Base-by-base conservation (phyloP, 2,329 filamentous ascomycete genomes). In the Fusarium austroafricanum region DNA sequence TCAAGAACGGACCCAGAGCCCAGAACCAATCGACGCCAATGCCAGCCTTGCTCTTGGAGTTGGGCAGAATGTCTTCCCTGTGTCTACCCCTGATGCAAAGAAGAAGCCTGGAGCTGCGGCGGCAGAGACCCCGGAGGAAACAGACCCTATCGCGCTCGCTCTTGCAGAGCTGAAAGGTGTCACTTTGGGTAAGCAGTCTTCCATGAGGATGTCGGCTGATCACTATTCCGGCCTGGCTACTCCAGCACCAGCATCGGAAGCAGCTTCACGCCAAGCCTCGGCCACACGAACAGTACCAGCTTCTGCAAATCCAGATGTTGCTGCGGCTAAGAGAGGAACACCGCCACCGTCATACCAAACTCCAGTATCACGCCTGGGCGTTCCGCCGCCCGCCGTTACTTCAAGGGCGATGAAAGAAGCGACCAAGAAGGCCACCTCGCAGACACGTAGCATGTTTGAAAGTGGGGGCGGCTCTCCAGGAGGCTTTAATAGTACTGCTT, bases 331-430 rank as follows among this genome's bases (percentile, higher is more conserved):
- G 77, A 84, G 92, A 70, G 90, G 90, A 26, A 94, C 92, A 11
- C 93, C 94, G 8, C 95, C 95, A 4, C 95, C 95, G 6, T 93
- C 92, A 0, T 98, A 97, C 45, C 75, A 75, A 45, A 73, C 67
- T 2, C 87, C 90, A 49, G 86, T 93, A 44, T 92, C 92, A 75
- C 87, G 92, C 60, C 86, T 98, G 6, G 96, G 94, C 54, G 92
- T 95, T 14, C 96, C 96, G 3, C 91, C 95, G 60, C 94, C 95
- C 3, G 96, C 96, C 2, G 93, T 96, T 63, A 99, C 96, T 1
- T 92, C 93, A 6, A 92, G 91, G 67, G 93, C 96, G 46, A 99
- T 99, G 96, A 93, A 97, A 75, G 92, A 97, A 78, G 93, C 94
- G 6, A 96, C 94, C 0, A 91, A 96, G 73, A 94, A 94, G 78